Base-by-base conservation (phyloP, 2,329 filamentous ascomycete genomes). In the Ophiostoma fasciatum region DNA sequence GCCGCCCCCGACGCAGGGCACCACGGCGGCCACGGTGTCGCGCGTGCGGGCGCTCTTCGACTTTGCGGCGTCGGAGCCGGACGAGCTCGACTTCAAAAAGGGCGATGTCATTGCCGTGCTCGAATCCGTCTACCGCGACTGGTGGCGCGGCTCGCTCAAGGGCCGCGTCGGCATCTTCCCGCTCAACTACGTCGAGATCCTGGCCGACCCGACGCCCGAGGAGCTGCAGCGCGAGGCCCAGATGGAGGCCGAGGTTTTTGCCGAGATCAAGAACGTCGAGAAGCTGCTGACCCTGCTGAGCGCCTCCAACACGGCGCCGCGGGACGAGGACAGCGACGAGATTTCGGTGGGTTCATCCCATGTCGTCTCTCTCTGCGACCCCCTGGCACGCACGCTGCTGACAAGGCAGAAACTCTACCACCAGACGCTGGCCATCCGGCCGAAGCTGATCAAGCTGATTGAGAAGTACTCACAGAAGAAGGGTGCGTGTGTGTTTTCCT, bases 391-490 rank as follows among this genome's bases (percentile, higher is more conserved):
- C n/a, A n/a, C n/a, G 8, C 12, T 25, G 8, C 23, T 25, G 23
- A 25, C 23, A 13, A 5, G 2, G 14, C 46, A 75, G 69, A 79
- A 78, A 71, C 70, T 68, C 49, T 98, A 98, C 52, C 87, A 98
- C 53, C 84, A 87, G 44, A 96, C 90, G 0, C 60, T 96, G 44
- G 82, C 87, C 4, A 98, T 98, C 50, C 73, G 90, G 22, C 90
- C 90, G 11, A 98, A 98, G 62, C 63, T 98, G 43, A 96, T 98
- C 54, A 92, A 96, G 61, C 63, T 98, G 33, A 98, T 98, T 54
- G 90, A 92, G 43, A 96, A 96, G 56, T 98, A 98, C 54, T 96
- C 90, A 9, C 90, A 98, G 55, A 96, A 94, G 71, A 98, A 98
- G 62, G 87, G 85, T 88, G 61, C 36, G 36, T 30, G 11, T 13